Evolutionary conservation across 148 eudicot genomes (phyloP).

Genomic region (Mesembryanthemum crystallinum): DNA sequence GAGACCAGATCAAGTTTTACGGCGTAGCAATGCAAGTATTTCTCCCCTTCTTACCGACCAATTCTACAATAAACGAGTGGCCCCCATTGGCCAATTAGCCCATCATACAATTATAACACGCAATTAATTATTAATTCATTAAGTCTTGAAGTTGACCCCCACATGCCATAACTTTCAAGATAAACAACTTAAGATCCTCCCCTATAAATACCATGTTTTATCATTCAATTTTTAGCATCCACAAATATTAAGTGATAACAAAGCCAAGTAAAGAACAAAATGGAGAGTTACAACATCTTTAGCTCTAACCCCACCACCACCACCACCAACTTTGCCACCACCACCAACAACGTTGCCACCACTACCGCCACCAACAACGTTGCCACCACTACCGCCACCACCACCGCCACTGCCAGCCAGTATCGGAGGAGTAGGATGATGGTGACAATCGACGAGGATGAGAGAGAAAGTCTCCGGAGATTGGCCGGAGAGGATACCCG

Average conservation of each 20-base stretch:
- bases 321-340: background rate
- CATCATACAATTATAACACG: slow-evolving; percentile 4
- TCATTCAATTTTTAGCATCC: background rate
- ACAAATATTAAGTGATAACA: background rate
- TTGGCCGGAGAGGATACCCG: background rate
- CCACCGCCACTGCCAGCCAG: background rate
- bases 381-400: background rate
- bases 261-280: background rate
- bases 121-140: no score
- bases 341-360: background rate
- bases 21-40: slow-evolving; percentile 8
- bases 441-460: slow-evolving; percentile 22
- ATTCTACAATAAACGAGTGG: background rate
- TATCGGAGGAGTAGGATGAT: background rate
- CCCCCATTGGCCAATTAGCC: background rate
- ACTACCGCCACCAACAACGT: background rate
- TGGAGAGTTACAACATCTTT: background rate
- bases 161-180: slow-evolving; percentile 10
- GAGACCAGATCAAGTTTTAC: slow-evolving; percentile 5
- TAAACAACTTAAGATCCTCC: background rate
- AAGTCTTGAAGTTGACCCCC: background rate
- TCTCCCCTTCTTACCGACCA: slow-evolving; percentile 23
- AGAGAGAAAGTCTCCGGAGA: slow-evolving; percentile 9
- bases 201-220: slow-evolving; percentile 4
- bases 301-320: background rate